Conservation (phyloP, 164 flowering plant genomes). For the Vitis rotundifolia region DNA sequence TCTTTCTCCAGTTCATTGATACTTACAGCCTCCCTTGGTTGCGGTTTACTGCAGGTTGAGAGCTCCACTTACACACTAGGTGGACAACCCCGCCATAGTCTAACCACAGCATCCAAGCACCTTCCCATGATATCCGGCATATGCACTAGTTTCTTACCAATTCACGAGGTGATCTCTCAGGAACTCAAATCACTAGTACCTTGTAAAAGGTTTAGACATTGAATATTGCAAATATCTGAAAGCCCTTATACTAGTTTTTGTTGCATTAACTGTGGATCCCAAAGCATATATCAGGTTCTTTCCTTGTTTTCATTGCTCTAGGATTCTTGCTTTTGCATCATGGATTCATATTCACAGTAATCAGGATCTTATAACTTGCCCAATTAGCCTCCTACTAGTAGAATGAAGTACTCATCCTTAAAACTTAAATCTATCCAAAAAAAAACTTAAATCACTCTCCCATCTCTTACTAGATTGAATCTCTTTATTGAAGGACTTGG, state of each 20-base stretch:
- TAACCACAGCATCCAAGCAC: slow-evolving; percentile 25
- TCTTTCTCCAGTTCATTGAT: too few species aligned
- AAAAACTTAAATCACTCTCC: too few species aligned
- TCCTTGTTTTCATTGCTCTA: background rate
- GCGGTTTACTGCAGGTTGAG: slow-evolving; percentile 27
- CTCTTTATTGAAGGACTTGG: too few species aligned
- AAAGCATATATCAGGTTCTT: background rate
- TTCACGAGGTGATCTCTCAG: slow-evolving; percentile 35
- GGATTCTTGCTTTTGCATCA: background rate
- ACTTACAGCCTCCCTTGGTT: background rate
- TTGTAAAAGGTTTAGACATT: background rate
- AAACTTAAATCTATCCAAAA: too few species aligned
- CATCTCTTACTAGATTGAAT: too few species aligned
- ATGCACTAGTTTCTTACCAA: slow-evolving; percentile 34
- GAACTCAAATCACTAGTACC: background rate
- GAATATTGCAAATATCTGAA: background rate
- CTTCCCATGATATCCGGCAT: slow-evolving; percentile 33
- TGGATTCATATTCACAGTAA: background rate
- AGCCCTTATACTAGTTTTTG: too few species aligned
- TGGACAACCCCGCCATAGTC: slow-evolving; percentile 18
- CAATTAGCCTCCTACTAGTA: too few species aligned
- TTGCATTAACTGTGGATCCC: background rate
- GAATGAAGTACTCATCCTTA: too few species aligned
- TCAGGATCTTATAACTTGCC: background rate
- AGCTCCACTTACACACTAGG: slow-evolving; percentile 16